These are phyloP conservation scores for Macrophomina tecta DNA, from an alignment of 2,329 filamentous ascomycete species.

Conservation along the genomic window DNA sequence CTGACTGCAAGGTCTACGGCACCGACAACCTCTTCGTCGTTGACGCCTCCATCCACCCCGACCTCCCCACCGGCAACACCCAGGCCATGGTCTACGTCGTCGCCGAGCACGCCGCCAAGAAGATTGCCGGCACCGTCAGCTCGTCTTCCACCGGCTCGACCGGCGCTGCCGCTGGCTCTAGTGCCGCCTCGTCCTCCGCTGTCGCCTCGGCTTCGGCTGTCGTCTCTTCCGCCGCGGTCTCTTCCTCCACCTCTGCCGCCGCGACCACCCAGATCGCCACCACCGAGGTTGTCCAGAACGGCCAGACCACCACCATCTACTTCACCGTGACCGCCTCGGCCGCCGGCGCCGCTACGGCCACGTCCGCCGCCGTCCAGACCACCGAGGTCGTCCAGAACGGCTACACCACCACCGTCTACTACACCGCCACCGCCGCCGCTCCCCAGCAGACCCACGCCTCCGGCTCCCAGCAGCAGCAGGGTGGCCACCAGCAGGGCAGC, in stretches of 20 bases:
- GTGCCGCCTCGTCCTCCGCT: not conserved
- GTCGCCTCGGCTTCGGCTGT: not conserved
- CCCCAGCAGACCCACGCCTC: not conserved
- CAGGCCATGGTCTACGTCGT: constrained; percentile 68
- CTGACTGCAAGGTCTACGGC: constrained; percentile 65
- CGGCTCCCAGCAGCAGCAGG: not conserved
- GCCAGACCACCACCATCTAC: constrained; percentile 17
- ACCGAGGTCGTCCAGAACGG: not conserved
- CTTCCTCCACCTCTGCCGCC: not conserved
- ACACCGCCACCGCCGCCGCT: not conserved
- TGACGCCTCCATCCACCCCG: constrained; percentile 72
- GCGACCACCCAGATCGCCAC: constrained; percentile 8
- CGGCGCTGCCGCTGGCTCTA: not conserved
- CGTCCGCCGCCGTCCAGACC: not conserved
- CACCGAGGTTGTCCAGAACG: constrained; percentile 8
- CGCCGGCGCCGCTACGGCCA: not conserved
- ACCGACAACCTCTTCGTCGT: constrained; percentile 52
- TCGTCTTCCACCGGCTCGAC: constrained; percentile 26
- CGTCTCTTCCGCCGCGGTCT: not conserved
- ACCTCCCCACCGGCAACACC: constrained; percentile 72
- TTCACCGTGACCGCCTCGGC: not conserved
- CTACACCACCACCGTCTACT: constrained; percentile 6
- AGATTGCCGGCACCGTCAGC: constrained; percentile 52
- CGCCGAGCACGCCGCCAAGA: constrained; percentile 65
- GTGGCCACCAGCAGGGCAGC: too few relatives aligned